Conservation (phyloP, 73 alveolate genomes). For the Paramecium bursaria region DNA sequence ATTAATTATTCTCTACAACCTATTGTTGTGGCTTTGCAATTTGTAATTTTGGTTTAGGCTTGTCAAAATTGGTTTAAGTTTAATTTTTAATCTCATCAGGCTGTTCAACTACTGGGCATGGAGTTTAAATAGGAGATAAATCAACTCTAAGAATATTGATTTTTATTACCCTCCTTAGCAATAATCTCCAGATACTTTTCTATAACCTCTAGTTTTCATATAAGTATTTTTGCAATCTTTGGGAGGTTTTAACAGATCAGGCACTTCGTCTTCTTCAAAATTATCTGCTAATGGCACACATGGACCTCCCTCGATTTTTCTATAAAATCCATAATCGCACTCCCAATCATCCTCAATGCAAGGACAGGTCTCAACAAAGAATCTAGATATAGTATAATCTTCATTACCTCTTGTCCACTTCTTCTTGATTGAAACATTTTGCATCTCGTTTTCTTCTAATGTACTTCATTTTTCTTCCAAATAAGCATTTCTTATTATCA, state of each 20-base stretch:
- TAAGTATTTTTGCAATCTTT: conserved; percentile 11
- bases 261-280: conserved; percentile 63
- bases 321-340: conserved; percentile 81
- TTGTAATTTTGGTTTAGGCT: too few species aligned
- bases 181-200: conserved; percentile 57
- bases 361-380: conserved; percentile 75
- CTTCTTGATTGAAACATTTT: conserved; percentile 83
- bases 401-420: conserved; percentile 68
- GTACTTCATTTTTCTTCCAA: conserved; percentile 83
- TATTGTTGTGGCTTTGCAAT: too few species aligned
- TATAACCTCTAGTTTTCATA: conserved; percentile 41
- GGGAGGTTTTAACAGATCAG: conserved; percentile 51
- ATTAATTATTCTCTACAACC: too few species aligned
- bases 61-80: too few species aligned
- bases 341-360: conserved; percentile 89
- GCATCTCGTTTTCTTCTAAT: conserved; percentile 84
- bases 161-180: conserved; percentile 57
- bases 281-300: conserved; percentile 63
- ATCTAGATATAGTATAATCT: conserved; percentile 4
- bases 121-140: conserved; percentile 29
- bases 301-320: conserved; percentile 69
- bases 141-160: too few species aligned
- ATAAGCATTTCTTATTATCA: conserved; percentile 82
- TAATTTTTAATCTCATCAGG: too few species aligned
- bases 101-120: too few species aligned